Conservation (phyloP, 2,329 filamentous ascomycete genomes). For the Alternaria triticimaculans region DNA sequence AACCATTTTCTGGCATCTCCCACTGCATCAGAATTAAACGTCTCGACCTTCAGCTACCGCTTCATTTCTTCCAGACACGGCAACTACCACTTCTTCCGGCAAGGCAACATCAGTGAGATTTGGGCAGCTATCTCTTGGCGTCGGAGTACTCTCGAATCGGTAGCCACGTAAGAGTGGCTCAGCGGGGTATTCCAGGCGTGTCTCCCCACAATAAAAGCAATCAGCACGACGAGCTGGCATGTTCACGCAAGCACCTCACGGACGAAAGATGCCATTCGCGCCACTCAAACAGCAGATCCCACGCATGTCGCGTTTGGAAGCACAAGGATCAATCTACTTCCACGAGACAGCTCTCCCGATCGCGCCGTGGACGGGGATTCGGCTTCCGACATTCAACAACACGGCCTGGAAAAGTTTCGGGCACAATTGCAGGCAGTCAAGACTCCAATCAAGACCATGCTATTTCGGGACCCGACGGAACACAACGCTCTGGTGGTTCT, state of each 20-base stretch:
- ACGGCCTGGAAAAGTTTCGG: neutral
- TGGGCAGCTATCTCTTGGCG: neutral
- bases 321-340: neutral
- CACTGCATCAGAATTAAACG: too few species aligned
- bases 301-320: neutral
- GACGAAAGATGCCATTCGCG: neutral
- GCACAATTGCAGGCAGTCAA: neutral
- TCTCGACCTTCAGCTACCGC: too few species aligned
- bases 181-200: neutral
- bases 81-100: neutral
- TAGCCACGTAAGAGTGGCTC: neutral
- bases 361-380: neutral
- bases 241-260: neutral
- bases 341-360: neutral
- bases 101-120: neutral
- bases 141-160: neutral
- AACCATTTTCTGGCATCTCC: too few species aligned
- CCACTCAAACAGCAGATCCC: neutral
- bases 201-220: neutral
- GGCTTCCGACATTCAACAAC: neutral
- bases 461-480: neutral
- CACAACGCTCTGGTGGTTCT: neutral
- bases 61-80: neutral
- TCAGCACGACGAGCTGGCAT: neutral
- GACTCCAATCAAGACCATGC: neutral